Evolutionary conservation across 2,329 filamentous ascomycete species (phyloP).

Genomic region (Verticillium alfalfae): DNA sequence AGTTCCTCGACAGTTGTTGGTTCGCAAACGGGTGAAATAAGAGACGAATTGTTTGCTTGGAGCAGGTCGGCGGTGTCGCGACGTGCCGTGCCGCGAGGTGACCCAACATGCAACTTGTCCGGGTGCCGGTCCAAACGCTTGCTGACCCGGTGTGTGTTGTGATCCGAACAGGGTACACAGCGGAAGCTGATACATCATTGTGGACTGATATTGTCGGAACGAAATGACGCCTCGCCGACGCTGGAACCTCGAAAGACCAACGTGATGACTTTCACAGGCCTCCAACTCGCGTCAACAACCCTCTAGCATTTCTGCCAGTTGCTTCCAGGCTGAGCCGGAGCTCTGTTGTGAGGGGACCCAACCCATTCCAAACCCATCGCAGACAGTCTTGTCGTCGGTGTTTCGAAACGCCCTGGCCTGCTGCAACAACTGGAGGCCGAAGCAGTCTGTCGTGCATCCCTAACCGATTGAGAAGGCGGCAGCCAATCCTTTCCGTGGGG

Average conservation of each 20-base stretch:
- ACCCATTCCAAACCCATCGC: not conserved
- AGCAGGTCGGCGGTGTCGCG: not conserved
- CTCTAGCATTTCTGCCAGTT: not conserved
- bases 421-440: not conserved
- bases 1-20: no score
- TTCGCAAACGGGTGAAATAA: not conserved
- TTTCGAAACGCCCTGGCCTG: not conserved
- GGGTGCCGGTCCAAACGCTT: not conserved
- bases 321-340: not conserved
- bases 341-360: not conserved
- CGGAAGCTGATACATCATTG: constrained; percentile 5
- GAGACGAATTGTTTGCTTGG: not conserved
- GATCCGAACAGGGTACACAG: constrained; percentile 4
- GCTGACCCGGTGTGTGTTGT: not conserved
- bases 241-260: not conserved
- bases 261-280: not conserved
- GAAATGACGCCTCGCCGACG: constrained; percentile 9
- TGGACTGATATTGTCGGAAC: constrained; percentile 13
- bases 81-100: not conserved
- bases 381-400: not conserved
- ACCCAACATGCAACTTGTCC: not conserved
- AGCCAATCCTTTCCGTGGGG: not conserved
- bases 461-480: not conserved
- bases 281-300: not conserved
- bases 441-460: not conserved